Evolutionary conservation across 805 yeast genomes (phyloP), one percentile per base, ranked within the genome.

Genomic region (Hanseniaspora valbyensis): DNA sequence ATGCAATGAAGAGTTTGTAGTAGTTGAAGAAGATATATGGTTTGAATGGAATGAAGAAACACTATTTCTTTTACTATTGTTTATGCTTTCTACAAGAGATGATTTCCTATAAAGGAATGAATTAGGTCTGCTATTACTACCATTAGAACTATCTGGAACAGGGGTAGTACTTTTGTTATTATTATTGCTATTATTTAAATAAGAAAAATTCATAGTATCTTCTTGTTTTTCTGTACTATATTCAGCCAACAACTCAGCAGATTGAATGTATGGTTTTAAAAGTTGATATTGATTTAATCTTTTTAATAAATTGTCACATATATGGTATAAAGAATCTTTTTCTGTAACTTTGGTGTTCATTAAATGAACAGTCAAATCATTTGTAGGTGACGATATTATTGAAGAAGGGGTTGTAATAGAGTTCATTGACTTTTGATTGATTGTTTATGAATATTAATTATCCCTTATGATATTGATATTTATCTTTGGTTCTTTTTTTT

Each of bases 281-380:
- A 81, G 88, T 0, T 83, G 78, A 21, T 83, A 73, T 37, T 69
- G 66, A 49, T 74, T 76, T 32, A 87, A 64, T 53, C 81, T 66
- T 52, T 66, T 70, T 59, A 77, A 73, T 50, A 85, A 68, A 26
- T 68, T 69, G 22, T 72, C 63, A 61, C 92, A 79, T 34, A 83
- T 74, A 62, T 80, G 80, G 61, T 77, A 84, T 24, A 86, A 66
- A 30, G 89, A 86, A 53, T 81, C 89, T 45, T 72, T 68, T 19
- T 79, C 77, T 21, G 73, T 67, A 4, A 83, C 83, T 54, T 72
- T 74, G 56, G 72, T 73, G 64, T 83, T 84, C 77, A 84, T 76
- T 43, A 76, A n/a, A n/a, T 50, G 49, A 14, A 26, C 38, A 4
- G 53, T 4, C 14, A 25, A 30, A 16, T 29, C 26, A 21, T 21